phyloP scores from a whole-genome alignment of 2,329 filamentous ascomycete species.

The Septoria petroselini region DNA sequence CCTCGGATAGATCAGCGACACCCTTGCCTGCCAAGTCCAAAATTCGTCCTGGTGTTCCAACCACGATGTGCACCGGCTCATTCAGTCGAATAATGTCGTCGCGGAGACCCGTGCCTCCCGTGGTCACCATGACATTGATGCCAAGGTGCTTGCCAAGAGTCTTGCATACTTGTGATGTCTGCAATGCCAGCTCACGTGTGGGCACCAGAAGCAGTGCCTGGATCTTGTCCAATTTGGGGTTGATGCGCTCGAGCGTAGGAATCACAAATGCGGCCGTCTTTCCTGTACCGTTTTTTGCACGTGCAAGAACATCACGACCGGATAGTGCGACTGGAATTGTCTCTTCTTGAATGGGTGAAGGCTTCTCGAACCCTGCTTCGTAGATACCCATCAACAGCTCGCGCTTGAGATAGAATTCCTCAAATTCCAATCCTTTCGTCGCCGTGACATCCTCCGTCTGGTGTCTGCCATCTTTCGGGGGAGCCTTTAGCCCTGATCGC shows the following conservation, averaged over 20 bases:
- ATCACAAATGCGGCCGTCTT: conserved; percentile 99
- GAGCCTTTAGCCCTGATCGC: conserved; percentile 70
- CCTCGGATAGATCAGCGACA: conserved; percentile 92
- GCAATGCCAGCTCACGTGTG: conserved; percentile 92
- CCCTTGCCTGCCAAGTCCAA: conserved; percentile 94
- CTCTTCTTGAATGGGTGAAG: conserved; percentile 98
- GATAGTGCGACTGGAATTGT: conserved; percentile 95
- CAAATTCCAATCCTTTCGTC: conserved; percentile 95
- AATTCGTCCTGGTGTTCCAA: conserved; percentile 94
- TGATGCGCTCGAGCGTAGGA: conserved; percentile 89
- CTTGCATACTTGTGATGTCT: conserved; percentile 99
- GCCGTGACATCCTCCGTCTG: conserved; percentile 97
- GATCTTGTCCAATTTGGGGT: conserved; percentile 93
- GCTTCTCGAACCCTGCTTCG: conserved; percentile 97
- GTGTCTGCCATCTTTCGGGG: conserved; percentile 69
- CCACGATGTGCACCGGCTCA: conserved; percentile 94
- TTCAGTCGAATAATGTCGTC: conserved; percentile 95
- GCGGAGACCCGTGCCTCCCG: conserved; percentile 88
- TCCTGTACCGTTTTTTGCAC: conserved; percentile 97
- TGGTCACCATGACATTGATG: conserved; percentile 99
- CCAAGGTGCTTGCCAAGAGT: conserved; percentile 94
- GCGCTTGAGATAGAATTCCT: conserved; percentile 92
- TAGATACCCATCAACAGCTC: conserved; percentile 99
- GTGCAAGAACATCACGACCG: conserved; percentile 88
- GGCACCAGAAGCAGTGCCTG: conserved; percentile 95